These are phyloP conservation scores for Caryopteris hybrid DNA, from an alignment of 305 asterid genomes.

Conservation along the genomic window DNA sequence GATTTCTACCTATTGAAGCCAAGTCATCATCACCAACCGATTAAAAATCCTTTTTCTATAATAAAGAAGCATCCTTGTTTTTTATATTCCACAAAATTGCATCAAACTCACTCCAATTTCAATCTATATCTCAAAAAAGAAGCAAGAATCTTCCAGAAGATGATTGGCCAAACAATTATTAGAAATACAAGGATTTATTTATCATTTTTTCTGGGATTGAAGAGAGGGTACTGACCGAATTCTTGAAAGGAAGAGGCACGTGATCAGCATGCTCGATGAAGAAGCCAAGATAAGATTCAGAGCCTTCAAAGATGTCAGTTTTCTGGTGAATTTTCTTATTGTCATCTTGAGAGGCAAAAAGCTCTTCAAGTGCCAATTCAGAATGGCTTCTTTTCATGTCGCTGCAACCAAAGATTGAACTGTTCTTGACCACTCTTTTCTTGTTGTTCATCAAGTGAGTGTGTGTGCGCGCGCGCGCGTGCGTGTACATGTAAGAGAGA, in stretches of 20 bases:
- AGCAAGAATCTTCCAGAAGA: no score
- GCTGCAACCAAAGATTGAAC: slow-evolving; percentile 20
- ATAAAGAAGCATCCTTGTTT: background rate
- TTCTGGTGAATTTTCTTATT: no score
- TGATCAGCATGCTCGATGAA: slow-evolving; percentile 30
- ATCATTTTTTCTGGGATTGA: no score
- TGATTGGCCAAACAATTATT: no score
- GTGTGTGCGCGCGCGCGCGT: no score
- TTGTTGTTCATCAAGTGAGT: slow-evolving; percentile 44
- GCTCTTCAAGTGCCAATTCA: slow-evolving; percentile 45
- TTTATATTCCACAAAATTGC: background rate
- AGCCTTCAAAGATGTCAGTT: no score
- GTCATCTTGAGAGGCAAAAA: no score
- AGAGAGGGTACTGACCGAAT: slow-evolving; percentile 23
- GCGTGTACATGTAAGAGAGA: background rate
- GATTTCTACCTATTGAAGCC: background rate
- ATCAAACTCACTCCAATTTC: background rate
- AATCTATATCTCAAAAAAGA: no score
- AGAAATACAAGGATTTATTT: no score
- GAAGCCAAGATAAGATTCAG: no score
- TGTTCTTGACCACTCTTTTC: slow-evolving; percentile 20
- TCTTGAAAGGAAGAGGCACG: slow-evolving; percentile 22
- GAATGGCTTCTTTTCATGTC: slow-evolving; percentile 65
- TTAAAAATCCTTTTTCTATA: background rate
- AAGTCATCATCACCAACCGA: background rate